Evolutionary conservation across 148 eudicot species (phyloP), one percentile per base, ranked within the genome.

Genomic region (Persicaria tinctoria): DNA sequence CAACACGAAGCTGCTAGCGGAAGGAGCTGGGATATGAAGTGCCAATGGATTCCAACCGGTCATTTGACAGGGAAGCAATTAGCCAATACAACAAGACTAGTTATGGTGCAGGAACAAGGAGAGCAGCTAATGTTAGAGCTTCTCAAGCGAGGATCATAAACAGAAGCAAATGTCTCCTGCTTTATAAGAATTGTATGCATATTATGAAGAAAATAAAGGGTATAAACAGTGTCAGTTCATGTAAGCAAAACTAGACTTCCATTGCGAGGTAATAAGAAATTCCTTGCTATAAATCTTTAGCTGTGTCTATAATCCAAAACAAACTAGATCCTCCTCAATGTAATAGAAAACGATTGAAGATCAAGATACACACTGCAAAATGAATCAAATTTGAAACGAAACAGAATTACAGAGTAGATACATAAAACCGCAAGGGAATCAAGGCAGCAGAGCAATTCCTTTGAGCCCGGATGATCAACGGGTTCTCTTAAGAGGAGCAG

Each of bases 401-500:
- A 60, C 44, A 60, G 44, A 3, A 60, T 60, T 60, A 60, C 68
- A 60, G 38, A 27, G 27, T 60, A 60, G 68, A 20, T 60, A 60
- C 68, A 60, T 60, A 60, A 60, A 60, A 60, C 68, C 6, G 68
- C 27, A 9, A 23, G 68, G 44, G 68, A 60, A 60, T 60, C 68
- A 60, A 23, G 68, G 44, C 1, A 23, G 68, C 3, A 41, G 23
- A 23, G 68, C 32, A 17, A n/a, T 57, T 17, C 32, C 32, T 17
- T 18, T 57, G 68, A 60, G n/a, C 59, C 59, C 59, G 6, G 16
- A 51, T n/a, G 59, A 55, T 55, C 59, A 55, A 51, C 14, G 16
- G 13, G 5, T 18, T 60, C 68, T 60, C 68, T 60, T 60, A 60
- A 60, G 68, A 69, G 49, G 72, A 69, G 72, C 72, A 69, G n/a